Percentiles rank a stretch among this genome's conserved stretches.
Conservation (phyloP, 176 grass and related monocot genomes). For the Bolboschoenus planiculmis region DNA sequence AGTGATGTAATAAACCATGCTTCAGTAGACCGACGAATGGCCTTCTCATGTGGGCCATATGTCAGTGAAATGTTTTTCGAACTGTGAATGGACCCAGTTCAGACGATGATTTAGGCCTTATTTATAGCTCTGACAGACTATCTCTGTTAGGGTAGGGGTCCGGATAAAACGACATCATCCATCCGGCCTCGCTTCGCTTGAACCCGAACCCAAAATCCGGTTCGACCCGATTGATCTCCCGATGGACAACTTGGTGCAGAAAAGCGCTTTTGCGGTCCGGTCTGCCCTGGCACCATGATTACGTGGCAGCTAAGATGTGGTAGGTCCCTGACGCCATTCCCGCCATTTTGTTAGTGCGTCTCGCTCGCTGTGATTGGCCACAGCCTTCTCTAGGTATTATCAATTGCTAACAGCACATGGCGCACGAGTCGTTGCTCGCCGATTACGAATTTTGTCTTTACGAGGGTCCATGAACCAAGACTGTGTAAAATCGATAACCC, state of each 20-base stretch:
- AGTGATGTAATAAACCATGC: neutral
- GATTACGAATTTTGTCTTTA: neutral
- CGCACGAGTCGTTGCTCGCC: neutral
- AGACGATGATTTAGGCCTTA: neutral
- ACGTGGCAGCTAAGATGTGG: neutral
- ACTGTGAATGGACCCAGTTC: neutral
- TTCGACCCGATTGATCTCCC: neutral
- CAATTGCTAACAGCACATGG: neutral
- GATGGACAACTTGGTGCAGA: neutral
- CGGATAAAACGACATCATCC: constrained; percentile 12
- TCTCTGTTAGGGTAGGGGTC: constrained; percentile 19
- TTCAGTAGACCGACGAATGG: neutral
- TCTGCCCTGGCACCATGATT: neutral
- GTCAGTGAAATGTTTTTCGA: neutral
- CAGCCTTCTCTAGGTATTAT: neutral
- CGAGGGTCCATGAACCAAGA: neutral
- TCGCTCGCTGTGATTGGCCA: constrained; percentile 12
- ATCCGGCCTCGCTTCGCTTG: too few relatives aligned
- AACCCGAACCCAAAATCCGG: neutral
- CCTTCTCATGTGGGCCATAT: neutral
- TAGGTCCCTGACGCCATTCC: neutral
- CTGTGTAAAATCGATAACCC: neutral
- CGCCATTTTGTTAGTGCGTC: constrained; percentile 6
- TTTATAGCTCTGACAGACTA: constrained; percentile 7
- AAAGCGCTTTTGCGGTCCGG: neutral